Evolutionary conservation across 2,329 filamentous ascomycete genomes (phyloP).

Genomic region (Plenodomus lindquistii): DNA sequence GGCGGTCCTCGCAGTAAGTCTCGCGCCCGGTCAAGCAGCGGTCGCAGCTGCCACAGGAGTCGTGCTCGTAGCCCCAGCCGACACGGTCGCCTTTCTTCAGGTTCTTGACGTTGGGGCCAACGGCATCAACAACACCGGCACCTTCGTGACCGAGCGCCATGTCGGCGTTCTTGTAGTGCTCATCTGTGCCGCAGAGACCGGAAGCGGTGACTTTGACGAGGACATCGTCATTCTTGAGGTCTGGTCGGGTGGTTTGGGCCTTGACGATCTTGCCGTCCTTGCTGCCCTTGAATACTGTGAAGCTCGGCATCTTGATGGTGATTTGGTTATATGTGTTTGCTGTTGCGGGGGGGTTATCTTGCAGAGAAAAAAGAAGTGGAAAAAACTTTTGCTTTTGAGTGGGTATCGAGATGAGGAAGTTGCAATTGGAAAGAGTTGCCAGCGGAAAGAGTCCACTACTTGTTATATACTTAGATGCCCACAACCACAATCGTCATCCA

Average conservation of each 20-base stretch:
- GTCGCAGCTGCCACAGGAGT: constrained; percentile 52
- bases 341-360: neutral
- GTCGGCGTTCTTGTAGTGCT: constrained; percentile 49
- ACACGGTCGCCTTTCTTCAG: constrained; percentile 58
- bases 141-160: constrained; percentile 61
- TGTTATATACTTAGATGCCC: neutral
- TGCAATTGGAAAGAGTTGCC: neutral
- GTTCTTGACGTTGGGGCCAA: constrained; percentile 51
- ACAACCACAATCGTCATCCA: neutral
- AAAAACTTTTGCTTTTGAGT: neutral
- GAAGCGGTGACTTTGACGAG: constrained; percentile 67
- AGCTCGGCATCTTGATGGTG: constrained; percentile 45
- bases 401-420: neutral
- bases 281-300: constrained; percentile 68
- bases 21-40: constrained; percentile 51
- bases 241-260: constrained; percentile 51
- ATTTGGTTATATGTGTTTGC: neutral
- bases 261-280: constrained; percentile 61
- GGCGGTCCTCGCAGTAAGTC: constrained; percentile 49
- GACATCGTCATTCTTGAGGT: constrained; percentile 57
- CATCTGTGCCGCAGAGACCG: constrained; percentile 67
- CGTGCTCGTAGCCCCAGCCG: constrained; percentile 55
- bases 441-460: neutral
- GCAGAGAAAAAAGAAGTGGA: constrained; percentile 2
- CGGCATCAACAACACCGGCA: constrained; percentile 54